These are phyloP conservation scores for Emydomyces testavorans DNA, from an alignment of 2,329 filamentous ascomycete species.

Conservation along the genomic window DNA sequence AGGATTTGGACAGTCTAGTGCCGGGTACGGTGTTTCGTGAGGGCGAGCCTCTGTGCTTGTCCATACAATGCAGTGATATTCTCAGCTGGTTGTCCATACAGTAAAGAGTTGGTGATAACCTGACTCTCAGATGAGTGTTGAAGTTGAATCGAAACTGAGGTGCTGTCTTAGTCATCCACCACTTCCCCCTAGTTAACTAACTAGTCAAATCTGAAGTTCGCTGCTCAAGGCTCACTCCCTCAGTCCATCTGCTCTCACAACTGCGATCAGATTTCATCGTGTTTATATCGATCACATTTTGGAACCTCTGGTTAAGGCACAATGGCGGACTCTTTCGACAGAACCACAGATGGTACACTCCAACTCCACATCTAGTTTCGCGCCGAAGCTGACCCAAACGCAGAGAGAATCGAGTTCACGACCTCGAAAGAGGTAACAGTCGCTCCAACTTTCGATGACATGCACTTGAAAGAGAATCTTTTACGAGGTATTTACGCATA, in stretches of 20 bases:
- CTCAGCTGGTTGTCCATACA: too few species aligned
- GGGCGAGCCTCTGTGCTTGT: too few species aligned
- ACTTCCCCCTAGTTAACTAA: too few species aligned
- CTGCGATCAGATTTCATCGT: slow-evolving; percentile 1
- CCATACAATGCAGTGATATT: too few species aligned
- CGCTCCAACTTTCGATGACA: slow-evolving; percentile 84
- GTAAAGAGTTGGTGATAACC: too few species aligned
- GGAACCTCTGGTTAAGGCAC: slow-evolving; percentile 23
- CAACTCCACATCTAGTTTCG: neutral
- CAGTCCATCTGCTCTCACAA: neutral
- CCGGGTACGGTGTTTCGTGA: too few species aligned
- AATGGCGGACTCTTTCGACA: slow-evolving; percentile 91
- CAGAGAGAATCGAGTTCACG: slow-evolving; percentile 90
- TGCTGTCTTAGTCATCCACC: too few species aligned
- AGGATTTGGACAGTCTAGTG: too few species aligned
- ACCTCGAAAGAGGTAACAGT: slow-evolving; percentile 95
- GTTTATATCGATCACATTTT: slow-evolving; percentile 1
- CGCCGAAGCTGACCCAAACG: slow-evolving; percentile 13
- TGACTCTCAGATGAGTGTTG: too few species aligned
- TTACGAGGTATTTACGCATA: slow-evolving; percentile 97
- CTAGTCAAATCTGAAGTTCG: too few species aligned
- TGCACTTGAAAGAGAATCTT: slow-evolving; percentile 96
- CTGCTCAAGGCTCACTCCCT: too few species aligned
- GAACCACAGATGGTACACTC: slow-evolving; percentile 59
- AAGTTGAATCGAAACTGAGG: too few species aligned